phyloP scores from a whole-genome alignment of 2,329 filamentous ascomycete genomes.

The Fusarium drepaniforme region DNA sequence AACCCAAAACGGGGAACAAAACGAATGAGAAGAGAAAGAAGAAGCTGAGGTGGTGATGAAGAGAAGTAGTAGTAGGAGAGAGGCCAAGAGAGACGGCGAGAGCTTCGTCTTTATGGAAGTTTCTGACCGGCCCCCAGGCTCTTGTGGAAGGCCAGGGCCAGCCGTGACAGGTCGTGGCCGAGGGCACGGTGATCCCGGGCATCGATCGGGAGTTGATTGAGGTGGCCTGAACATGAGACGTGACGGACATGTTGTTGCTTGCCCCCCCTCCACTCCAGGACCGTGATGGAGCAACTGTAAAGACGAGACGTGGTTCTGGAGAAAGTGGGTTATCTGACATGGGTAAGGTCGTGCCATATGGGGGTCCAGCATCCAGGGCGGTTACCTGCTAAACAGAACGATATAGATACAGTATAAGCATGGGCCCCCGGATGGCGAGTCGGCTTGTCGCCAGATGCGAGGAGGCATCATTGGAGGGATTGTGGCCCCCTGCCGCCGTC shows the following conservation, averaged over 20 bases:
- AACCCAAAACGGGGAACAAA: constrained; percentile 40
- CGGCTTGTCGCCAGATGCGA: constrained; percentile 23
- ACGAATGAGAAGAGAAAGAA: constrained; percentile 35
- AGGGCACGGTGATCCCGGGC: constrained; percentile 34
- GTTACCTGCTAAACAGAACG: constrained; percentile 18
- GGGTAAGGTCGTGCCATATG: constrained; percentile 29
- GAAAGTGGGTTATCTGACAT: constrained; percentile 24
- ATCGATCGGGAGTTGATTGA: constrained; percentile 42
- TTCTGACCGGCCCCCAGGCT: not conserved
- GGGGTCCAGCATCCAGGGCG: constrained; percentile 22
- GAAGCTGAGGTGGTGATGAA: constrained; percentile 35
- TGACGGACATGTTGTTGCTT: constrained; percentile 32
- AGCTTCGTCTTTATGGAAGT: constrained; percentile 36
- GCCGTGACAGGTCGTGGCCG: constrained; percentile 22
- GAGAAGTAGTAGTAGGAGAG: constrained; percentile 12
- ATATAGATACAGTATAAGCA: constrained; percentile 19
- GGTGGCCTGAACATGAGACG: constrained; percentile 45
- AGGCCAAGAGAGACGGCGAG: constrained; percentile 15
- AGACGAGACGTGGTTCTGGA: constrained; percentile 31
- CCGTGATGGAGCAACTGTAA: constrained; percentile 26
- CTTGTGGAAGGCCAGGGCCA: constrained; percentile 22
- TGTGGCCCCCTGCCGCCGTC: constrained; percentile 11
- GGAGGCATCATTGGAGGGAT: constrained; percentile 27
- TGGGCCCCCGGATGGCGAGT: constrained; percentile 16
- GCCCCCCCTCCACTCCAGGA: constrained; percentile 19